Conservation (phyloP, 1,139 yeast species). For the Suhomyces yuchorum region DNA sequence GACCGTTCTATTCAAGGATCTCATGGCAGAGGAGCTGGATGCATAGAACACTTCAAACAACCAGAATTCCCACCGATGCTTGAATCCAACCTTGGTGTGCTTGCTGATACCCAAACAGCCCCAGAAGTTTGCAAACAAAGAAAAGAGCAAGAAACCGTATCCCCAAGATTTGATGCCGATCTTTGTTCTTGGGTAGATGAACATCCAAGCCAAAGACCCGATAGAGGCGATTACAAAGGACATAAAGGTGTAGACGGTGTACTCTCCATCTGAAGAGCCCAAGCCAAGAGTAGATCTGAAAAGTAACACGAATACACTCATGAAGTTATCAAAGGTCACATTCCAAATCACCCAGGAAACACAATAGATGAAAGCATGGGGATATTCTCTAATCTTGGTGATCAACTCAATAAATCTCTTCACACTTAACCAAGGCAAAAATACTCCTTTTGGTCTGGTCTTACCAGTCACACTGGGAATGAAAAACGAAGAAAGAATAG, state of each 20-base stretch:
- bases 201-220: slow-evolving; percentile 46
- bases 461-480: slow-evolving; percentile 39
- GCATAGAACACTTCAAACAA: slow-evolving; percentile 41
- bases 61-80: slow-evolving; percentile 50
- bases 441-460: slow-evolving; percentile 28
- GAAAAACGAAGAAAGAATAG: slow-evolving; percentile 29
- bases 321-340: slow-evolving; percentile 38
- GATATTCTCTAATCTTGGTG: slow-evolving; percentile 32
- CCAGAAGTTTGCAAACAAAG: slow-evolving; percentile 44
- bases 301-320: slow-evolving; percentile 40
- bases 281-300: slow-evolving; percentile 46
- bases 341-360: slow-evolving; percentile 51
- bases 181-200: slow-evolving; percentile 29
- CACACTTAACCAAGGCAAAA: slow-evolving; percentile 27
- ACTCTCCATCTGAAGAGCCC: slow-evolving; percentile 43
- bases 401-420: slow-evolving; percentile 30
- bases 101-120: slow-evolving; percentile 42
- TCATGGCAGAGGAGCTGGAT: slow-evolving; percentile 37
- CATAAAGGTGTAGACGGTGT: slow-evolving; percentile 44
- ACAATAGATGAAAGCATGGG: slow-evolving; percentile 42
- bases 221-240: slow-evolving; percentile 37
- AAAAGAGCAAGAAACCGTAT: slow-evolving; percentile 32
- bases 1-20: slow-evolving; percentile 41
- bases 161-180: slow-evolving; percentile 39
- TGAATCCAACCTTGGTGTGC: slow-evolving; percentile 37